Base-by-base conservation (phyloP, 192 early-diverging fungal species). In the Dimargaris cristalligena region DNA sequence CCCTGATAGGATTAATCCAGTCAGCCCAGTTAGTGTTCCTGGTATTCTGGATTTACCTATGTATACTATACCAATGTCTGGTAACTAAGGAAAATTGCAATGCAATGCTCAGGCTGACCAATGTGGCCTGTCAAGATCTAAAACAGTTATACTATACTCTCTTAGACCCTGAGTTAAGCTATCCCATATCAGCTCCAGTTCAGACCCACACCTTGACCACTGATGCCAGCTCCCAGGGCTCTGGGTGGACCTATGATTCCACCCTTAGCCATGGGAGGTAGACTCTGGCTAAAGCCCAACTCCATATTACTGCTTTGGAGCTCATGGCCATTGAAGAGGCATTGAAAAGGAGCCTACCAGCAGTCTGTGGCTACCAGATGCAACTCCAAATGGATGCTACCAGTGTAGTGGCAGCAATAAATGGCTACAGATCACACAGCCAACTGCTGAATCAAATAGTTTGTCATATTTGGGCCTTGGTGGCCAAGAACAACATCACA, bases 341-440 rank as follows among this genome's bases (percentile, higher is more conserved):
- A 51, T 22, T 51, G 22, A 6, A 51, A 9, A 23, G 25, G 22
- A 26, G 8, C 10, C 10, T 14, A 8, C 49, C 49, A 18, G 8
- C 10, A 26, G 8, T 22, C 8, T 11, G 10, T 18, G 49, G 49
- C 13, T 26, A 8, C 8, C 18, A 51, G 49, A 22, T 51, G 10
- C 22, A 22, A 22, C 8, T 51, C 8, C 49, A 26, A 51, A 14
- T 23, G 25, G 49, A 51, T 51, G 49, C 49, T 22, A 14, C 49
- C 10, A 22, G 10, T 14, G 49, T 51, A 8, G 22, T 51, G 8
- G 49, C 10, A 14, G 22, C 49, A 11, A 8, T 51, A 51, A 51
- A 51, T 51, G 49, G 49, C 26, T 51, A 51, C 22, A 22, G 49
- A 51, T 51, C 49, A 51, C 25, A 23, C n/a, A 51, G 49, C 22